Evolutionary conservation across 2,329 filamentous ascomycete species (phyloP), one percentile per base, ranked within the genome.

Genomic region (Cytospora piceae): DNA sequence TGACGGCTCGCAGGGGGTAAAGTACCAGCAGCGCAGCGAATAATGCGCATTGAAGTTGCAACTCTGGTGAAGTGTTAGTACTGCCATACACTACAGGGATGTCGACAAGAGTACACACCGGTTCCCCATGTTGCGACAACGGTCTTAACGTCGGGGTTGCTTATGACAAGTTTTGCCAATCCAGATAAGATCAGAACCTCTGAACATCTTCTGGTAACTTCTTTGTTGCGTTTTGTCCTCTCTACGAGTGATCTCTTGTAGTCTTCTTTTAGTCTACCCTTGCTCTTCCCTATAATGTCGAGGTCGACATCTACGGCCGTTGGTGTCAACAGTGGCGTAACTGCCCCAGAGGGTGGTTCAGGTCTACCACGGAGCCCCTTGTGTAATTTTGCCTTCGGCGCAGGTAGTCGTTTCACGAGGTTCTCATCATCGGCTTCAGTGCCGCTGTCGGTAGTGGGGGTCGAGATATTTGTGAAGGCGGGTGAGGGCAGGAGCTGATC

Each of bases 371-470:
- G 85, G 58, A 97, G 77, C 9, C 93, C 94, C 78, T 97, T 97
- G 74, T 91, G 89, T 37, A 87, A 82, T 67, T 87, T 85, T 11
- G 84, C 71, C n/a, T 84, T 89, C 2, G 94, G 91, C 3, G 94
- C 92, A 1, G 94, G 94, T 27, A 97, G 80, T 0, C 93, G 91
- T 75, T 90, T 95, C 64, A 97, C 82, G 71, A 94, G 89, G 69
- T 94, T 91, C 76, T 98, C 94, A 79, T 98, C 94, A 73, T 97
- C 94, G 49, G 94, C 94, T 75, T 98, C 94, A 22, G 94, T 96
- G 29, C 94, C 94, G 75, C 93, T 97, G 71, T 97, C 94, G 76
- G 92, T 97, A 14, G 86, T 86, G 2, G 87, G 84, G 1, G 84
- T 82, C 5, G 85, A 86, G 60, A 85, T 83, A 69, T 81, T 83